phyloP scores from a whole-genome alignment of 1,284 basidiomycete species.

The Cutaneotrichosporon dermatis region DNA sequence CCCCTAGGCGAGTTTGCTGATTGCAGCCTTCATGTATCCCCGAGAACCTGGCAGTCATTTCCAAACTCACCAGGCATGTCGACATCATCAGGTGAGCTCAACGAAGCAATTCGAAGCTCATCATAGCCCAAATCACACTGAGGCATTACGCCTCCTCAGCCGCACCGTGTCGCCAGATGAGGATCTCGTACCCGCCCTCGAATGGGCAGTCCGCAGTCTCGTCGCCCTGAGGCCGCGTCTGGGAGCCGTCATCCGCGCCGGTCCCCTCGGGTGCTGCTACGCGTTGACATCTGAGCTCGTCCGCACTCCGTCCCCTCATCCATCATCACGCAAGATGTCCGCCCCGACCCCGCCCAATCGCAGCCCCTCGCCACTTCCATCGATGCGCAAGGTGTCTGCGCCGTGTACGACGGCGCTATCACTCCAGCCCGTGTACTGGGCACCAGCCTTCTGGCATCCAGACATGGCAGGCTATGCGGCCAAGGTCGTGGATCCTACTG shows the following conservation, averaged over 20 bases:
- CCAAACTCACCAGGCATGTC: constrained; percentile 17
- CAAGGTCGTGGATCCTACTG: constrained; percentile 43
- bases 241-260: constrained; percentile 30
- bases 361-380: too few relatives aligned
- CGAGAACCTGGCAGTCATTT: constrained; percentile 23
- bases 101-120: background rate
- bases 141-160: constrained; percentile 35
- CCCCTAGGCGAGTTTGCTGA: background rate
- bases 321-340: background rate
- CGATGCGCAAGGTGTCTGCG: too few relatives aligned
- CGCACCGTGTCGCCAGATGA: constrained; percentile 9
- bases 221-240: constrained; percentile 18
- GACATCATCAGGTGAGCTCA: constrained; percentile 33
- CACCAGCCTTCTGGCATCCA: constrained; percentile 30
- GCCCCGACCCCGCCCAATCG: too few relatives aligned
- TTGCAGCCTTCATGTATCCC: constrained; percentile 24
- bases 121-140: constrained; percentile 45
- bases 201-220: constrained; percentile 17
- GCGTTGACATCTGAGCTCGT: constrained; percentile 12
- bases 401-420: background rate
- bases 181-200: constrained; percentile 9
- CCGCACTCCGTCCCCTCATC: background rate
- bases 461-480: constrained; percentile 15
- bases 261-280: constrained; percentile 31
- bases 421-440: constrained; percentile 24